These are phyloP conservation scores for Paraphaeosphaeria sporulosa DNA, from an alignment of 2,329 filamentous ascomycete genomes.

Conservation along the genomic window DNA sequence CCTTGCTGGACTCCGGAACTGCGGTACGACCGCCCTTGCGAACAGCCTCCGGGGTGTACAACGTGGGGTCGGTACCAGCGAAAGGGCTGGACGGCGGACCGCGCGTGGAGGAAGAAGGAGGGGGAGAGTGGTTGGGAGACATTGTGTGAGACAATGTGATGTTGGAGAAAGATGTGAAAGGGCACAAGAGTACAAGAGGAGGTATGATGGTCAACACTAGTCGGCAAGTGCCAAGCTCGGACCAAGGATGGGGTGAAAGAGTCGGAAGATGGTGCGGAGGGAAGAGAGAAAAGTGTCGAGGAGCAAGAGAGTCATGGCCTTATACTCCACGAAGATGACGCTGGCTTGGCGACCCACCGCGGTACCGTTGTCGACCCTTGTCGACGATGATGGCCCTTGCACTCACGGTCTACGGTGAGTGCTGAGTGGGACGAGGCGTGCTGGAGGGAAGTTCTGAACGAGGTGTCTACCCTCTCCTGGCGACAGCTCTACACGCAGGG, in stretches of 20 bases:
- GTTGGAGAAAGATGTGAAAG: conserved; percentile 19
- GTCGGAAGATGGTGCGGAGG: conserved; percentile 19
- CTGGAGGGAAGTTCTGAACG: conserved; percentile 10
- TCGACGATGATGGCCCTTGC: conserved; percentile 7
- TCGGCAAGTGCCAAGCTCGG: conserved; percentile 18
- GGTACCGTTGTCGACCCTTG: neutral
- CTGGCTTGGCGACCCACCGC: neutral
- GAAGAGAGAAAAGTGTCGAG: conserved; percentile 20
- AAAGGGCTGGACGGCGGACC: conserved; percentile 37
- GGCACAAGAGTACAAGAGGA: conserved; percentile 28
- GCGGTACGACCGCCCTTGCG: conserved; percentile 19
- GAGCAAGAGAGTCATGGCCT: conserved; percentile 19
- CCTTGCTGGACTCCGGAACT: neutral
- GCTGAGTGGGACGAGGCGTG: neutral
- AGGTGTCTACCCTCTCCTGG: conserved; percentile 7
- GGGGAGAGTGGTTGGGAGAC: conserved; percentile 31
- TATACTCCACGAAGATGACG: conserved; percentile 21
- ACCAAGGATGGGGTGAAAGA: conserved; percentile 21
- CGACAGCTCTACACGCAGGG: conserved; percentile 13
- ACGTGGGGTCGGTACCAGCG: conserved; percentile 36
- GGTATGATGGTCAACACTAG: conserved; percentile 10
- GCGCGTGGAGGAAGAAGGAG: conserved; percentile 31
- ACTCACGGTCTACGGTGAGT: neutral
- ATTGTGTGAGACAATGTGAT: conserved; percentile 19
- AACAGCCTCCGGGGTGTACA: conserved; percentile 36